Evolutionary conservation across 2,329 filamentous ascomycete genomes (phyloP).

Genomic region (Fusarium sacchari): DNA sequence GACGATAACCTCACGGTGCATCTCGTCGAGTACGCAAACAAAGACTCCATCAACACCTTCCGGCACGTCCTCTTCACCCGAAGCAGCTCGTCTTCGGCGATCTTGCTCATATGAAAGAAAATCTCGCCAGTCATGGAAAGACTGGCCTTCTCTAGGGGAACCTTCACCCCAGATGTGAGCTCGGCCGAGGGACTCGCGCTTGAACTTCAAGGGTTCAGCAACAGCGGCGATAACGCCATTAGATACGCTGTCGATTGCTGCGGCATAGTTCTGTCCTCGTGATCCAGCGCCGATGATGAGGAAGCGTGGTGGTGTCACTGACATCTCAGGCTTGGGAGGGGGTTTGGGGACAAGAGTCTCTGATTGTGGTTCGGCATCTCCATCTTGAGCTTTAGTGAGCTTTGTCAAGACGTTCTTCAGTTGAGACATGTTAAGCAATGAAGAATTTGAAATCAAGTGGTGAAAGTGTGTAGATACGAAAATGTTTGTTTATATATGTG

Average conservation of each 20-base stretch:
- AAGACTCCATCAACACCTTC: constrained; percentile 70
- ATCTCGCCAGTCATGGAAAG: constrained; percentile 78
- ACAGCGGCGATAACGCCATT: constrained; percentile 79
- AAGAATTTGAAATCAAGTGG: neutral
- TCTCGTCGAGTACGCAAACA: constrained; percentile 82
- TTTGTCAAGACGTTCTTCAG: constrained; percentile 35
- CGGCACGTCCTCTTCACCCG: constrained; percentile 58
- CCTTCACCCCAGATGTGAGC: constrained; percentile 76
- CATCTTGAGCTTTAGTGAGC: constrained; percentile 18
- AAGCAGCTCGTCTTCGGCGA: constrained; percentile 64
- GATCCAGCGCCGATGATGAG: constrained; percentile 86
- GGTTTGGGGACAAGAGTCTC: constrained; percentile 41
- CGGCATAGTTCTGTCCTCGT: constrained; percentile 78
- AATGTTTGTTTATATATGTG: neutral
- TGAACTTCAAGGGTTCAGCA: constrained; percentile 82
- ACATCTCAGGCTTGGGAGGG: constrained; percentile 56
- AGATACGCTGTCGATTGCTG: constrained; percentile 71
- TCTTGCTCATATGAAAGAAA: constrained; percentile 78
- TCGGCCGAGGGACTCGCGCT: constrained; percentile 75
- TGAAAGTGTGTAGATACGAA: neutral
- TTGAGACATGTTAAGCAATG: constrained; percentile 31
- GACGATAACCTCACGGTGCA: constrained; percentile 83
- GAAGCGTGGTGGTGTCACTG: constrained; percentile 68
- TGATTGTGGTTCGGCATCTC: constrained; percentile 26
- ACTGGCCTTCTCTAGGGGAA: constrained; percentile 67